Conservation (phyloP, 441 rosid genomes). For the Iberis amara region DNA sequence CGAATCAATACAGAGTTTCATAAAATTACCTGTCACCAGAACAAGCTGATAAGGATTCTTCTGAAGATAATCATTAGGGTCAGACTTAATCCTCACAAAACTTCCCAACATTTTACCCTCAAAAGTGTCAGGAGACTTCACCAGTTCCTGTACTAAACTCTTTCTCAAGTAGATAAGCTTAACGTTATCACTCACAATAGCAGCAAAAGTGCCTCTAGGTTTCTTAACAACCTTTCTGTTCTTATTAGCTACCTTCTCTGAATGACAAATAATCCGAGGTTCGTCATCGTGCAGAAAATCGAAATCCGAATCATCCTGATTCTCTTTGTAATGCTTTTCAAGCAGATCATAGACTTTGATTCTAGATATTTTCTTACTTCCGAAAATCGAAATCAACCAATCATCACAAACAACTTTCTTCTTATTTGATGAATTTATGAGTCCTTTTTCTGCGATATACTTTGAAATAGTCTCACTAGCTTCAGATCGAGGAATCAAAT, state of each 20-base stretch:
- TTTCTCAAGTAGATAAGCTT: constrained; percentile 24
- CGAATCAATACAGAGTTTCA: neutral
- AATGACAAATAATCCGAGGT: constrained; percentile 13
- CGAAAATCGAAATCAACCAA: constrained; percentile 41
- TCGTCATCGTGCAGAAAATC: constrained; percentile 45
- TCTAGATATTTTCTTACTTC: constrained; percentile 37
- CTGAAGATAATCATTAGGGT: too few relatives aligned
- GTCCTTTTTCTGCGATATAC: constrained; percentile 39
- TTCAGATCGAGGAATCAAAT: constrained; percentile 38
- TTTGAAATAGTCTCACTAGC: constrained; percentile 36
- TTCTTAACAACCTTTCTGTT: constrained; percentile 32
- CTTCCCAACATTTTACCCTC: constrained; percentile 48
- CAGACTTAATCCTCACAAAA: constrained; percentile 44
- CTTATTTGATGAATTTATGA: constrained; percentile 36
- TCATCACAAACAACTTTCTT: constrained; percentile 49
- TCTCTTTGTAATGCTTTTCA: constrained; percentile 50
- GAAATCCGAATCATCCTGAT: constrained; percentile 41
- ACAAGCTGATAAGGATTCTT: constrained; percentile 44
- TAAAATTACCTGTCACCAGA: constrained; percentile 51
- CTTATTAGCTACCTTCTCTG: constrained; percentile 28
- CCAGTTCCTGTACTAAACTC: constrained; percentile 47
- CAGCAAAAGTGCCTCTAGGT: constrained; percentile 39
- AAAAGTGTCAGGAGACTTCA: constrained; percentile 38
- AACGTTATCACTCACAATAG: neutral
- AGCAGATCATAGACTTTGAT: constrained; percentile 42